These are phyloP conservation scores for Myriosclerotinia duriaeana DNA, from an alignment of 2,329 filamentous ascomycete species.

Conservation along the genomic window DNA sequence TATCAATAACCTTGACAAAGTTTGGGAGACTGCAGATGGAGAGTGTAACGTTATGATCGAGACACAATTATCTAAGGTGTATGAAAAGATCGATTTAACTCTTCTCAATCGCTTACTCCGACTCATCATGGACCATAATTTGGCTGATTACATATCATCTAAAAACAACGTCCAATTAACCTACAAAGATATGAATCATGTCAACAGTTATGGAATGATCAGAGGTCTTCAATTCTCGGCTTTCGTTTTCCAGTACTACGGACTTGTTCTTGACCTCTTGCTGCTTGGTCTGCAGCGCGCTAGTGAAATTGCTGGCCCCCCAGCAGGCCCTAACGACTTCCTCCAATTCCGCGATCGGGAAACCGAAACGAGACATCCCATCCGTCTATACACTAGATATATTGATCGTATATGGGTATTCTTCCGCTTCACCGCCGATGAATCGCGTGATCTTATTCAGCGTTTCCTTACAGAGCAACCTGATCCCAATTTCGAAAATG, in stretches of 20 bases:
- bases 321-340: constrained; percentile 94
- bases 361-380: constrained; percentile 90
- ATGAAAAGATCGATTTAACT: constrained; percentile 98
- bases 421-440: constrained; percentile 87
- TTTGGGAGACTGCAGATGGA: constrained; percentile 91
- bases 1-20: constrained; percentile 94
- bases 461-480: constrained; percentile 97
- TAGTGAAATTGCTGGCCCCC: constrained; percentile 95
- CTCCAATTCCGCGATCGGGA: constrained; percentile 92
- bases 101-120: constrained; percentile 89
- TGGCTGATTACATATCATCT: constrained; percentile 97
- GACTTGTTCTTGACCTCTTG: constrained; percentile 88
- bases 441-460: constrained; percentile 93
- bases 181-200: constrained; percentile 99
- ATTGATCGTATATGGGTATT: constrained; percentile 99
- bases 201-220: constrained; percentile 98
- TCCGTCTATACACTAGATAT: constrained; percentile 95
- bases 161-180: constrained; percentile 99
- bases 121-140: constrained; percentile 98
- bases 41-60: constrained; percentile 99
- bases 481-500: constrained; percentile 98
- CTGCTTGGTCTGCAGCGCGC: constrained; percentile 90
- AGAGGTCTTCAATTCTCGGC: constrained; percentile 96
- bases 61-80: constrained; percentile 97
- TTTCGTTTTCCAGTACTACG: constrained; percentile 99